Evolutionary conservation across 306 rosid species (phyloP).

Genomic region (Prinsepia uniflora): DNA sequence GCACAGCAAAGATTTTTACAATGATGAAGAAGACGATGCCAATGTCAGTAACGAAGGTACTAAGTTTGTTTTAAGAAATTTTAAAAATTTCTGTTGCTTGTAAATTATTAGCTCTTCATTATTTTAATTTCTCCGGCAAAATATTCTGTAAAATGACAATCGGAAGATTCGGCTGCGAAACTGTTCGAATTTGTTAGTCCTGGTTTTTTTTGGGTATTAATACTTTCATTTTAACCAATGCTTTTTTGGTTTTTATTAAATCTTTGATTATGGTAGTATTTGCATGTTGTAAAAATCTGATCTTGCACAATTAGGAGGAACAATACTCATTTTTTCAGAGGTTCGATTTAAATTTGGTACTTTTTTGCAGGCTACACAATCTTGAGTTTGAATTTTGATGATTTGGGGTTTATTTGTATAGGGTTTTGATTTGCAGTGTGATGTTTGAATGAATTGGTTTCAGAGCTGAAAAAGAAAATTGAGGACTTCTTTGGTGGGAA

Average conservation of each 20-base stretch:
- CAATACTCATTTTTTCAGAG: not conserved
- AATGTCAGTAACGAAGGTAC: slow-evolving; percentile 29
- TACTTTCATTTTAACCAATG: not conserved
- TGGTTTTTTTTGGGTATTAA: not conserved
- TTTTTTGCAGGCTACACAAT: not conserved
- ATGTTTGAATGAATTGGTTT: not conserved
- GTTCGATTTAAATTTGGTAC: not conserved
- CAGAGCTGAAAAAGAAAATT: slow-evolving; percentile 59
- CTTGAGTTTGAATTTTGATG: not conserved
- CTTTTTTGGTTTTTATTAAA: not conserved
- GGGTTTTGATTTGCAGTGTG: not conserved
- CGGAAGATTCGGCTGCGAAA: not conserved
- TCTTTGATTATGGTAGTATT: not conserved
- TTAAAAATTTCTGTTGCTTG: not conserved
- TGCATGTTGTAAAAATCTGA: not conserved
- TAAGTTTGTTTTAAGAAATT: not conserved
- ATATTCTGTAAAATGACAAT: not conserved
- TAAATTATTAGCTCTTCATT: not conserved
- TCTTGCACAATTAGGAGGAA: not conserved
- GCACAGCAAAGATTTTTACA: slow-evolving; percentile 10
- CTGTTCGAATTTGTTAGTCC: not conserved
- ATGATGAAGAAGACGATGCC: slow-evolving; percentile 4
- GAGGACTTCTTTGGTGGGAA: slow-evolving; percentile 55
- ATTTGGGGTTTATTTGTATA: not conserved
- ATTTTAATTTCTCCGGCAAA: not conserved